Conservation (phyloP, 306 rosid species). For the Lathyrus sativus region DNA sequence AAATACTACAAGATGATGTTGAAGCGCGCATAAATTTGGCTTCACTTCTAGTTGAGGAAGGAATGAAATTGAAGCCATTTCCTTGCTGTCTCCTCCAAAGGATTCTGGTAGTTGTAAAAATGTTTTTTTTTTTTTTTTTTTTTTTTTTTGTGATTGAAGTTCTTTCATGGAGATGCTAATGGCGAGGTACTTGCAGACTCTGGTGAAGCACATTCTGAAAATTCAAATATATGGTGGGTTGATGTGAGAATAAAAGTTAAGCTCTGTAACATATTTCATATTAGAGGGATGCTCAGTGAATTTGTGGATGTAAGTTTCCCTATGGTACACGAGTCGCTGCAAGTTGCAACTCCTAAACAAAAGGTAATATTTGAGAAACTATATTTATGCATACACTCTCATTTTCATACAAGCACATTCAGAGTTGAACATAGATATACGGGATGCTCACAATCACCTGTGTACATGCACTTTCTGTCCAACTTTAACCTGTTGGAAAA, state of each 20-base stretch:
- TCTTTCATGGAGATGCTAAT: constrained; percentile 21
- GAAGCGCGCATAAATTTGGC: constrained; percentile 75
- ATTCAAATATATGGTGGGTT: constrained; percentile 78
- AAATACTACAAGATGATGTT: constrained; percentile 62
- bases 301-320: constrained; percentile 54
- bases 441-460: background rate
- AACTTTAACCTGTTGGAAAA: background rate
- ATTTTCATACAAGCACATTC: background rate
- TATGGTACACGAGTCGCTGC: constrained; percentile 47
- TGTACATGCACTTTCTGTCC: constrained; percentile 21
- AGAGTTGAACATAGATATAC: background rate
- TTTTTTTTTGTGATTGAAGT: constrained; percentile 34
- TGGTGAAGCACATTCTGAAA: constrained; percentile 50
- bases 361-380: constrained; percentile 39
- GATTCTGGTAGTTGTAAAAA: constrained; percentile 49
- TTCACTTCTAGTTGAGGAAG: constrained; percentile 86
- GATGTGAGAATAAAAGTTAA: constrained; percentile 51
- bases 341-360: constrained; percentile 43
- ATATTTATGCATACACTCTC: background rate
- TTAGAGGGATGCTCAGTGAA: constrained; percentile 47
- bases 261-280: constrained; percentile 50
- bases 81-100: constrained; percentile 69
- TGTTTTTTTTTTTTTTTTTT: constrained; percentile 38
- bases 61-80: constrained; percentile 76
- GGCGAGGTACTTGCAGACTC: constrained; percentile 50